These are phyloP conservation scores for Incumbomyces delicatus DNA, from an alignment of 2,329 filamentous ascomycete genomes.

Conservation along the genomic window DNA sequence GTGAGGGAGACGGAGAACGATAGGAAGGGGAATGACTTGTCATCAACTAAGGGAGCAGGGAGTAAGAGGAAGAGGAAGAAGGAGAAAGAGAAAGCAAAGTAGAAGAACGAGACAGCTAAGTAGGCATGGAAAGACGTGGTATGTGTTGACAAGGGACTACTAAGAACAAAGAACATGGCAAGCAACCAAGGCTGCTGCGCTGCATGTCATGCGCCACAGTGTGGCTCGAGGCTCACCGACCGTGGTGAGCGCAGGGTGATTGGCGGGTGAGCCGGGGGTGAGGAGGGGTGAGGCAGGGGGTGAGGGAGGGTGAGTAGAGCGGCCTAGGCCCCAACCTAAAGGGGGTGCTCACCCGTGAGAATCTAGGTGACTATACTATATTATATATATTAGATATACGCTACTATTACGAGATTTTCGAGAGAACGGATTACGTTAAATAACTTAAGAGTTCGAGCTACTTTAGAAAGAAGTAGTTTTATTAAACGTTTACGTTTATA, in stretches of 20 bases:
- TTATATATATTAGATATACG: background rate
- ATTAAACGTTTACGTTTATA: conserved; percentile 1
- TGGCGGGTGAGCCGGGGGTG: background rate
- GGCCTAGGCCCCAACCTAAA: background rate
- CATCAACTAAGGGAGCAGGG: background rate
- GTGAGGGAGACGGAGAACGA: background rate
- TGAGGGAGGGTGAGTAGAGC: conserved; percentile 5
- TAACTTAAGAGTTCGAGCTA: conserved; percentile 3
- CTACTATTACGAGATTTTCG: background rate
- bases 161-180: no score
- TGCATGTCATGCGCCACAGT: no score
- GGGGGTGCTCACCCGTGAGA: background rate
- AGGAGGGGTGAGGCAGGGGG: no score
- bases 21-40: background rate
- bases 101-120: no score
- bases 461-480: background rate
- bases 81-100: no score
- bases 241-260: conserved; percentile 1
- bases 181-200: no score
- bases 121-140: no score
- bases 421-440: background rate
- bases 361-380: conserved; percentile 2
- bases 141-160: no score
- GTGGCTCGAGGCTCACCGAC: no score
- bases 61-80: background rate